Conservation (phyloP, 2,329 filamentous ascomycete species). For the Alternaria sp. region DNA sequence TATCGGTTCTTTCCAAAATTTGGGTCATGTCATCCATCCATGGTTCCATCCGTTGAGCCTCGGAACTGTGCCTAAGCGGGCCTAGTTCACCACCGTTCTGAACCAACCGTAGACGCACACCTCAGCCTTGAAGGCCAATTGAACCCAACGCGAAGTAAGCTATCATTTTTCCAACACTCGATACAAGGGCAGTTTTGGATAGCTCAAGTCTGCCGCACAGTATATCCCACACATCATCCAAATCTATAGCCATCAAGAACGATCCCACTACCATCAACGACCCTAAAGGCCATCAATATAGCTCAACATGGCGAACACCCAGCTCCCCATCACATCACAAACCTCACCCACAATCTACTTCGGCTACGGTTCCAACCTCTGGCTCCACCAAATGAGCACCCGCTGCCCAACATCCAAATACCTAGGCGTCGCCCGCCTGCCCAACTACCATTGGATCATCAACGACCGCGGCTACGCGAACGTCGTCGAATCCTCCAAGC, state of each 20-base stretch:
- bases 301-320: conserved; percentile 11
- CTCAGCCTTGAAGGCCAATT: not conserved
- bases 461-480: conserved; percentile 72
- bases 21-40: conserved; percentile 1
- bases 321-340: not conserved
- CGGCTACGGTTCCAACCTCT: conserved; percentile 75
- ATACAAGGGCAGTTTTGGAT: not conserved
- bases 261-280: not conserved
- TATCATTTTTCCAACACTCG: not conserved
- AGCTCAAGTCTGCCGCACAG: not conserved
- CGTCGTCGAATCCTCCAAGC: conserved; percentile 53
- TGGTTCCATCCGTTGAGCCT: not conserved
- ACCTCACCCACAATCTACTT: conserved; percentile 62
- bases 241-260: not conserved
- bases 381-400: conserved; percentile 66
- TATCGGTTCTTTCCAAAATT: not conserved
- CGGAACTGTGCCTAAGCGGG: not conserved
- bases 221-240: not conserved
- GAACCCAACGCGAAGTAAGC: not conserved
- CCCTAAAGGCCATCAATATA: not conserved
- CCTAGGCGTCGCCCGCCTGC: conserved; percentile 64
- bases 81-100: not conserved
- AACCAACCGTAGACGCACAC: not conserved
- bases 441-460: conserved; percentile 69
- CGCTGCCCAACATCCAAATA: conserved; percentile 65